Evolutionary conservation across 257 asterid genomes (phyloP).

Genomic region (Solanum acaule): DNA sequence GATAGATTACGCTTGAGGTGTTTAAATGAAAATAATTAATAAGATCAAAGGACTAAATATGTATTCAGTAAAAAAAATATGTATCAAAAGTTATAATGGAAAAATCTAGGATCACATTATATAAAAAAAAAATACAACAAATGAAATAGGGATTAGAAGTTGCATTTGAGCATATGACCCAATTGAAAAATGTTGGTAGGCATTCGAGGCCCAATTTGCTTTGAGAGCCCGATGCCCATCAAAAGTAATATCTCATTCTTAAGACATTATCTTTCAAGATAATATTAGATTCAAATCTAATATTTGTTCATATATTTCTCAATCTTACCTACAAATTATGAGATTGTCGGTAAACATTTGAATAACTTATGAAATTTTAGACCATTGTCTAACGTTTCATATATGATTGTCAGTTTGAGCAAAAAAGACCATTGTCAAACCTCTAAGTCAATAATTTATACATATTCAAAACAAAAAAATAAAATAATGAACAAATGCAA

Average conservation of each 20-base stretch:
- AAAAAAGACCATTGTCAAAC: neutral
- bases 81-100: neutral
- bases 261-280: no score
- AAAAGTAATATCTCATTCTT: neutral
- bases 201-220: neutral
- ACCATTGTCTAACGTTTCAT: neutral
- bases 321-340: accelerated
- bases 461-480: neutral
- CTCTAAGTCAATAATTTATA: neutral
- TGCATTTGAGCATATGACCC: neutral
- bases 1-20: neutral
- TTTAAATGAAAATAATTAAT: neutral
- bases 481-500: no score
- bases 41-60: neutral
- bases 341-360: neutral
- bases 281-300: neutral
- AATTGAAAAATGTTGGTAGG: neutral
- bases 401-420: accelerated
- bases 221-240: neutral
- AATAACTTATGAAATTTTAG: neutral
- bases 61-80: neutral
- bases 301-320: neutral
- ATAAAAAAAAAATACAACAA: neutral
- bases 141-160: neutral
- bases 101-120: neutral